Conservation (phyloP, 192 early-diverging fungal species). For the Piromyces sp. region DNA sequence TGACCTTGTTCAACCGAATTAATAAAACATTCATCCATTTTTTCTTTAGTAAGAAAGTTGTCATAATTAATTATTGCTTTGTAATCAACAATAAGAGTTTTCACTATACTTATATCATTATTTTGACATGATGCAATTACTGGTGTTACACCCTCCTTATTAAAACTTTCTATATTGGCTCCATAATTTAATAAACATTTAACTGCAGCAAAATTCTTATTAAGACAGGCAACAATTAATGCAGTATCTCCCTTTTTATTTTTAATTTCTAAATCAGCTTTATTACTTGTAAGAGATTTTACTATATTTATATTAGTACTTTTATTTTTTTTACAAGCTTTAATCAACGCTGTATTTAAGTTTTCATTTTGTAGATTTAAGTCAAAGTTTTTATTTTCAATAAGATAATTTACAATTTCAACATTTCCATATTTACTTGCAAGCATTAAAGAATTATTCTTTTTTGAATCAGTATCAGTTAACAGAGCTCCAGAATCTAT, state of each 20-base stretch:
- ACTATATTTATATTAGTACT: too few relatives aligned
- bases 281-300: too few relatives aligned
- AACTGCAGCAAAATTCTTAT: background rate
- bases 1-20: background rate
- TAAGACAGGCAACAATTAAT: background rate
- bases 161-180: background rate
- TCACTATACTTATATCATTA: background rate
- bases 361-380: background rate
- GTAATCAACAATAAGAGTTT: background rate
- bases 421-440: background rate
- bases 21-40: background rate
- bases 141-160: background rate
- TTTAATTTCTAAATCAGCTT: background rate
- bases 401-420: background rate
- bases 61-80: background rate
- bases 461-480: background rate
- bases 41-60: background rate
- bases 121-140: background rate
- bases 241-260: background rate
- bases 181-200: background rate
- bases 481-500: background rate
- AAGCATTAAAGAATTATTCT: background rate
- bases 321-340: background rate
- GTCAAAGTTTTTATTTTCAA: background rate
- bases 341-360: background rate